These are phyloP conservation scores for Betula pendula DNA, from an alignment of 306 rosid genomes.

Conservation along the genomic window DNA sequence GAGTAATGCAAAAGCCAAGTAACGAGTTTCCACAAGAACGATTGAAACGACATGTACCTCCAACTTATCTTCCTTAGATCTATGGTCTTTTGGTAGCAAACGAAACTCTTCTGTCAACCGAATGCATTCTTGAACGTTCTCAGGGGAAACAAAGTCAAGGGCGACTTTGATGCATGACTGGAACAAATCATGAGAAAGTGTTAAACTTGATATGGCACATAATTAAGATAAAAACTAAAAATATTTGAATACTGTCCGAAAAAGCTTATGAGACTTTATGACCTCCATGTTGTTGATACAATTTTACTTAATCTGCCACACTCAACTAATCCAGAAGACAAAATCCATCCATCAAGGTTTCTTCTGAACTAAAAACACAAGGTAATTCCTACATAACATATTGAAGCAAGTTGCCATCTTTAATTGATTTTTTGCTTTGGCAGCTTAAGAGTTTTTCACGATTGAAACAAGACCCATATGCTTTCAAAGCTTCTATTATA, in stretches of 20 bases:
- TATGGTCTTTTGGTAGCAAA: slow-evolving; percentile 53
- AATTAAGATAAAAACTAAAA: background rate
- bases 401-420: background rate
- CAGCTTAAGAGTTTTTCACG: background rate
- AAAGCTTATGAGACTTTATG: background rate
- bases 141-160: slow-evolving; percentile 66
- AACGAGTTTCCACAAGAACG: slow-evolving; percentile 7
- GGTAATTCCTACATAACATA: background rate
- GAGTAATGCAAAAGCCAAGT: slow-evolving; percentile 7
- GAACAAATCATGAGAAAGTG: slow-evolving; percentile 22
- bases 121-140: slow-evolving; percentile 58
- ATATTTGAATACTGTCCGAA: background rate
- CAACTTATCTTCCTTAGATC: slow-evolving; percentile 64
- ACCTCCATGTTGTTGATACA: background rate
- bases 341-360: background rate
- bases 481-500: background rate
- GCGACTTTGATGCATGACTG: slow-evolving; percentile 75
- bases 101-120: slow-evolving; percentile 60
- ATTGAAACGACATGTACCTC: slow-evolving; percentile 46
- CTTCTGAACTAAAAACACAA: background rate
- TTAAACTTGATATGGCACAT: slow-evolving; percentile 26
- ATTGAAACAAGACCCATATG: background rate
- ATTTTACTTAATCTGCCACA: background rate
- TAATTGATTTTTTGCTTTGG: background rate
- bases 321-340: background rate